These are phyloP conservation scores for Gossypium schwendimanii DNA, from an alignment of 441 rosid species.

Conservation along the genomic window DNA sequence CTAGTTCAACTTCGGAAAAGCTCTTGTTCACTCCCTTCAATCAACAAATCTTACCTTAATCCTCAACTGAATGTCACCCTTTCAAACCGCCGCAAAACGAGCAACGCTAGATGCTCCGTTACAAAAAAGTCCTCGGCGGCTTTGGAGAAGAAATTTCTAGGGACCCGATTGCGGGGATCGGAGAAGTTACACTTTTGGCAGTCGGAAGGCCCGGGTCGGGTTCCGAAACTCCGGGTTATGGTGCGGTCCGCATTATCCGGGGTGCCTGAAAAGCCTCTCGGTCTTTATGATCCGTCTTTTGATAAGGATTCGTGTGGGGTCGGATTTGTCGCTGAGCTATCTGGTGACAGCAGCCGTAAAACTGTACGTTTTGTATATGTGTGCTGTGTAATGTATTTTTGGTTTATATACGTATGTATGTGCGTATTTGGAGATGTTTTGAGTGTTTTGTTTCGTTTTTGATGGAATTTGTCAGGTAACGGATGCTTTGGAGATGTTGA, in stretches of 20 bases:
- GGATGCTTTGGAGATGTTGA: conserved; percentile 95
- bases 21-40: conserved; percentile 21
- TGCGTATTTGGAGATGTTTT: not conserved
- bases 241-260: conserved; percentile 73
- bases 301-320: conserved; percentile 99
- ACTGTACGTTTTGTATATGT: conserved; percentile 47
- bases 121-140: conserved; percentile 15
- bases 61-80: conserved; percentile 29
- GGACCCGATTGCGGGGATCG: conserved; percentile 36
- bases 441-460: not conserved
- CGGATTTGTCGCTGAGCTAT: conserved; percentile 93
- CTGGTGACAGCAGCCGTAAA: conserved; percentile 80
- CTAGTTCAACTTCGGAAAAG: conserved; percentile 24
- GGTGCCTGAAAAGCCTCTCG: conserved; percentile 95
- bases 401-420: not conserved
- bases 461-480: conserved; percentile 39
- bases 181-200: conserved; percentile 66
- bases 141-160: conserved; percentile 46
- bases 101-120: conserved; percentile 21
- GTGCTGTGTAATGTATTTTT: not conserved
- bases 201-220: conserved; percentile 73
- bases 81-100: conserved; percentile 16
- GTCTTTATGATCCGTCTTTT: conserved; percentile 83
- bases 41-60: conserved; percentile 17
- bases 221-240: conserved; percentile 62